phyloP scores from a whole-genome alignment of 352 stramenopile species.

The Peronospora farinosa region DNA sequence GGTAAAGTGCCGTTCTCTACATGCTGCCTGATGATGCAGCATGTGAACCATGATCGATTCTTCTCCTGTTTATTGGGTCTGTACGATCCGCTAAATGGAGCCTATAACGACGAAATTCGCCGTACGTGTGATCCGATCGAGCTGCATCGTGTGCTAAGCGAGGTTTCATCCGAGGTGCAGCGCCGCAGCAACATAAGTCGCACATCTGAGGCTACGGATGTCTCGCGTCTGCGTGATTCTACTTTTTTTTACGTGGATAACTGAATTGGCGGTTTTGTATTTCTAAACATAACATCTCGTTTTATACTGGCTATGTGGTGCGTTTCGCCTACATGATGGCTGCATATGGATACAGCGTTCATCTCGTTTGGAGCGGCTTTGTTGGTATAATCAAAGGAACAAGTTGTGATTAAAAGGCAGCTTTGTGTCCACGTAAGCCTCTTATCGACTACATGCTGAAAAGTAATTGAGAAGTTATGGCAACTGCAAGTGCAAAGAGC shows the following conservation, averaged over 20 bases:
- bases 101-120: constrained; percentile 73
- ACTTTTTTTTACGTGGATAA: constrained; percentile 76
- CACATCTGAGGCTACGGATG: constrained; percentile 27
- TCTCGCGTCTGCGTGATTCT: constrained; percentile 53
- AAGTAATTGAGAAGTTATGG: too few species aligned
- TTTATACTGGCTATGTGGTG: neutral
- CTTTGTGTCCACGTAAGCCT: too few species aligned
- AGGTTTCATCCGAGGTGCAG: constrained; percentile 58
- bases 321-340: too few species aligned
- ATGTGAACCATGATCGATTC: constrained; percentile 85
- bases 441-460: too few species aligned
- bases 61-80: constrained; percentile 79
- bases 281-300: constrained; percentile 2
- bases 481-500: too few species aligned
- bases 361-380: too few species aligned
- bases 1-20: constrained; percentile 77
- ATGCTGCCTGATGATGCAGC: constrained; percentile 82
- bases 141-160: constrained; percentile 66
- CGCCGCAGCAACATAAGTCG: constrained; percentile 44
- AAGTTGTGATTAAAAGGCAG: too few species aligned
- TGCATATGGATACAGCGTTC: too few species aligned
- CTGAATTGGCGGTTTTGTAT: constrained; percentile 10
- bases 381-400: too few species aligned
- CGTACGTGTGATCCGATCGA: constrained; percentile 52
- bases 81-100: constrained; percentile 72